Percentiles rank a stretch among this genome's conserved stretches.
Conservation (phyloP, 2,329 filamentous ascomycete species). For the Claviceps arundinis region DNA sequence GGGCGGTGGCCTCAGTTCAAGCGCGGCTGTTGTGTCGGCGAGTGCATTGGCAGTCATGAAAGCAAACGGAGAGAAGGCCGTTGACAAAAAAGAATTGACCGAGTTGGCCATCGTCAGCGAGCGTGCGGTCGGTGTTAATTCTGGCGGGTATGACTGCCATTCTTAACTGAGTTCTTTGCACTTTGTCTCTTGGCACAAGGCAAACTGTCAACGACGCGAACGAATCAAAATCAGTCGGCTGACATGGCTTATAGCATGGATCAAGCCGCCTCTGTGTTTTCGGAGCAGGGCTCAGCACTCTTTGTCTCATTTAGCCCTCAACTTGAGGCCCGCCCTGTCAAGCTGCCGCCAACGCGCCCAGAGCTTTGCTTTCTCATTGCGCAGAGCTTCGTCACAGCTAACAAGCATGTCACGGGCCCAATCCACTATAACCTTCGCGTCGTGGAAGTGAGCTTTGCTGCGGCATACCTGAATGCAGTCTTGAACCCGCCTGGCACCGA, state of each 20-base stretch:
- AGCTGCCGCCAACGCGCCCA: constrained; percentile 67
- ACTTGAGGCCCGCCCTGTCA: constrained; percentile 63
- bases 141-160: constrained; percentile 55
- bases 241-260: constrained; percentile 57
- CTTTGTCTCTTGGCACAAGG: neutral
- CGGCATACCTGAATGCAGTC: constrained; percentile 49
- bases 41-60: constrained; percentile 78
- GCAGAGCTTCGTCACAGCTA: constrained; percentile 84
- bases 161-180: neutral
- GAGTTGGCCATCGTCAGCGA: constrained; percentile 93
- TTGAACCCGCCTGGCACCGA: constrained; percentile 42
- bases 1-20: constrained; percentile 84
- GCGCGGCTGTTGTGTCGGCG: constrained; percentile 84
- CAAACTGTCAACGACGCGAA: too few relatives aligned
- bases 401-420: constrained; percentile 88
- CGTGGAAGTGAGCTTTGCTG: constrained; percentile 86
- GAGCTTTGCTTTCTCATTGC: constrained; percentile 87
- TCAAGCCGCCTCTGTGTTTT: constrained; percentile 91
- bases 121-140: constrained; percentile 88
- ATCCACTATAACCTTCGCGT: constrained; percentile 95
- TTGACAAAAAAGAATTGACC: constrained; percentile 85
- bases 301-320: constrained; percentile 80
- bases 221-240: neutral
- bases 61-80: constrained; percentile 62
- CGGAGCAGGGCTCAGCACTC: constrained; percentile 69